These are phyloP conservation scores for Oryza glumipatula DNA, from an alignment of 176 grass and related monocot genomes.

Conservation along the genomic window DNA sequence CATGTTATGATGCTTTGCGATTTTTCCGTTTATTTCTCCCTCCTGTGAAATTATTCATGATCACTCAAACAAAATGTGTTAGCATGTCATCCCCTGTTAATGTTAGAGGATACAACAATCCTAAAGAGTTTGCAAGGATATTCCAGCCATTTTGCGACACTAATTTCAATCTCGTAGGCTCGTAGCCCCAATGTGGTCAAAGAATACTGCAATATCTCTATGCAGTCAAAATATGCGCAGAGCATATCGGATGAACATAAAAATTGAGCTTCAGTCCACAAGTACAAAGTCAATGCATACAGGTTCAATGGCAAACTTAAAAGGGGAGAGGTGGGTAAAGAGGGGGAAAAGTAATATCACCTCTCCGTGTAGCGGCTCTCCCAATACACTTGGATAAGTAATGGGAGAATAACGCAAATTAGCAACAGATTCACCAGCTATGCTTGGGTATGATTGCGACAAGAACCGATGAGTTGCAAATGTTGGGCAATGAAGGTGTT, in stretches of 20 bases:
- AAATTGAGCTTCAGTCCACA: constrained; percentile 12
- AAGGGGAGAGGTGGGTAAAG: neutral
- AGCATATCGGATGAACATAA: neutral
- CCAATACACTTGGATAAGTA: constrained; percentile 94
- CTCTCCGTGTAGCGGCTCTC: constrained; percentile 97
- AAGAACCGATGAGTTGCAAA: constrained; percentile 94
- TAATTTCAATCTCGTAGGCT: neutral
- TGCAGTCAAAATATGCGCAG: neutral
- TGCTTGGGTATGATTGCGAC: constrained; percentile 89
- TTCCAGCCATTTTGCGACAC: neutral
- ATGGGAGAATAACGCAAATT: constrained; percentile 94
- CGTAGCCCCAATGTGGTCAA: neutral
- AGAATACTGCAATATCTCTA: constrained; percentile 12
- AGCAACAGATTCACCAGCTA: constrained; percentile 88
- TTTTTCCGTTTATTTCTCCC: neutral
- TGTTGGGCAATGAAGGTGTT: constrained; percentile 94
- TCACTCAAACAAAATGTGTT: neutral
- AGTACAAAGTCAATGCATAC: constrained; percentile 14
- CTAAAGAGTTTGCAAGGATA: neutral
- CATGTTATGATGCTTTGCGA: neutral
- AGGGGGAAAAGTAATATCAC: constrained; percentile 45
- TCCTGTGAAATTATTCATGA: too few species aligned
- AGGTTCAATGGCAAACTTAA: constrained; percentile 28
- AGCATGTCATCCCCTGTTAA: neutral
- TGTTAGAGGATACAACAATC: too few species aligned